These are phyloP conservation scores for Rhytidiadelphus loreus DNA, from an alignment of 225 moss, liverwort and hornwort genomes.

Conservation along the genomic window DNA sequence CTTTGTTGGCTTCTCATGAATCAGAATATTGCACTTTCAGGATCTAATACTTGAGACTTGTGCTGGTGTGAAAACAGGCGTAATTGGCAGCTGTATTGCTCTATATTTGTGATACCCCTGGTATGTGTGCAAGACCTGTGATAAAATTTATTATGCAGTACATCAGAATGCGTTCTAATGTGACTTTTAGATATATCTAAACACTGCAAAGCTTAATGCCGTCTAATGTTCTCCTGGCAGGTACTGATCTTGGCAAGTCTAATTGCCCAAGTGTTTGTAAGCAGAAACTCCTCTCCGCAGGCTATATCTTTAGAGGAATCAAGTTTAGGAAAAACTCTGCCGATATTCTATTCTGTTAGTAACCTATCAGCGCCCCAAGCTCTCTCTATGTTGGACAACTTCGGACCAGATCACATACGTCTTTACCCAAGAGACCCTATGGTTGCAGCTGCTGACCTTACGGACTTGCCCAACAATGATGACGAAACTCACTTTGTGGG, in stretches of 20 bases:
- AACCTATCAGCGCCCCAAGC: conserved; percentile 40
- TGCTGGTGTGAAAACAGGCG: conserved; percentile 60
- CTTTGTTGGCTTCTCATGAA: neutral
- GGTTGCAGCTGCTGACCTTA: conserved; percentile 35
- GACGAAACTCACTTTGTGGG: conserved; percentile 50
- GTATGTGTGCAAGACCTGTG: conserved; percentile 24
- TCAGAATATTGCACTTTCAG: neutral
- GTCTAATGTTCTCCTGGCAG: conserved; percentile 22
- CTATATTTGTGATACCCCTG: conserved; percentile 60
- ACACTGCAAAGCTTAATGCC: neutral
- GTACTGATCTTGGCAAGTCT: conserved; percentile 50
- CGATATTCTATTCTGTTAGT: conserved; percentile 51
- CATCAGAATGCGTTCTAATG: neutral
- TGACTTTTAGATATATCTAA: neutral
- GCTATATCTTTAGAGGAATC: conserved; percentile 38
- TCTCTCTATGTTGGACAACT: conserved; percentile 37
- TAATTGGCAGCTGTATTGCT: conserved; percentile 44
- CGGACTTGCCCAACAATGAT: conserved; percentile 42
- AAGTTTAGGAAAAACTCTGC: conserved; percentile 57
- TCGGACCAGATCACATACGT: conserved; percentile 51
- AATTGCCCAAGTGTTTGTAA: conserved; percentile 47
- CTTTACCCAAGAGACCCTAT: conserved; percentile 37
- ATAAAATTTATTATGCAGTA: neutral
- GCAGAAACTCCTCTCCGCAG: conserved; percentile 31
- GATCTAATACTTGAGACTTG: conserved; percentile 24